Base-by-base conservation (phyloP, 208 protist genomes). In the Novymonas esmeraldas region DNA sequence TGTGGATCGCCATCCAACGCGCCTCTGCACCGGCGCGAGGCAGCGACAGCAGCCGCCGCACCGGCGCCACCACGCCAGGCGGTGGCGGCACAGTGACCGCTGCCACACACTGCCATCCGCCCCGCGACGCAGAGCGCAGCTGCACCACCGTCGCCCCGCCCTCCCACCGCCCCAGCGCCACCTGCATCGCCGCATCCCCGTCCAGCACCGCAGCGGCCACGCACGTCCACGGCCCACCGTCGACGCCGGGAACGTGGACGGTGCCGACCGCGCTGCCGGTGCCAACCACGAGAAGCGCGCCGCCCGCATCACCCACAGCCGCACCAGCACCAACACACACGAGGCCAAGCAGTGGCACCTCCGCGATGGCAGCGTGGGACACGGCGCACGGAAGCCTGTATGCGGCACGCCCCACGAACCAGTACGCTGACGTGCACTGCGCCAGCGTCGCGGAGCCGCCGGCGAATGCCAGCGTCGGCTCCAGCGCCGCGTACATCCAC, bases 1-100 rank as follows among this genome's bases (percentile, higher is more conserved):
- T 60, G 70, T 76, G 70, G 34, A 55, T 44, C 4, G 62, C 62
- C 61, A 76, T 64, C 70, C 70, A 76, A 9, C 70, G 70, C 24
- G 48, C 44, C 38, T 64, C 31, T 38, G 11, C 22, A 4, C 49
- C 70, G 6, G 61, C 62, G 29, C 24, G 41, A 4, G 70, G 70
- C 28, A 76, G 70, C 28, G 61, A 18, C 34, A 64, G 36, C 20
- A 76, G 56, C 2, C 60, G 54, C 48, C 60, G 70, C 39, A 76
- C 62, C 4, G 70, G 70, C 0, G 70, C 59, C 13, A 46, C 62
- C 11, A 34, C 49, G 46, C 46, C 56, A 18, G 42, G 70, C 22
- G 46, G 16, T 5, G 45, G 24, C 6, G 39, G 49, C 14, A 70
- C 34, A 0, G 56, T 60, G 26, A 45, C 44, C 18, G 70, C 54